Base-by-base conservation (phyloP, 345 rosid genomes). In the Salix viminalis region DNA sequence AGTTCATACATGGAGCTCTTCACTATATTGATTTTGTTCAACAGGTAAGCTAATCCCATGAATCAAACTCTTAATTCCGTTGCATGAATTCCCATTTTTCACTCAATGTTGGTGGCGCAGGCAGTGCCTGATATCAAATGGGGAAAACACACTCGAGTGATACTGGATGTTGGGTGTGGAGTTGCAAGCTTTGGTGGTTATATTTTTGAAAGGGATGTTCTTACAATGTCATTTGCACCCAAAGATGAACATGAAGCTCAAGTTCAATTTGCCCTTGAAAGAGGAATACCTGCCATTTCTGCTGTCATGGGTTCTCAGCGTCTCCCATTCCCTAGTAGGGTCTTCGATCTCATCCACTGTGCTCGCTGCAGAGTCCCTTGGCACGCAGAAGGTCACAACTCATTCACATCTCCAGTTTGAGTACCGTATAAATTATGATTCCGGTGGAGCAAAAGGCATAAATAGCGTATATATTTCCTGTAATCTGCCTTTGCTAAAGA, bases 191-290 rank as follows among this genome's bases (percentile, higher is more conserved):
- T 93, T 21, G 97, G 99, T 0, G 97, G 98, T 24, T 92, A 67
- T 77, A 90, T 93, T 7, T 93, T 96, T 54, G 97, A 93, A 11
- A 91, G 85, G 86, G 95, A 96, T 81, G 99, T 91, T 76, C 87
- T 93, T 21, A 81, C 97, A 37, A 92, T 96, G 97, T 96, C 98
- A 0, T 93, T 96, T 72, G 98, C 99, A 32, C 98, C 99, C 24
- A 96, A 96, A 72, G 98, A 96, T 79, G 98, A 96, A 79, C 98
- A 96, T 4, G 97, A 93, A 67, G 99, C 99, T 75, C 98, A 96
- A 69, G 97, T 96, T 50, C 99, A 96, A 77, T 91, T 96, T 78
- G 98, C 99, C 18, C 94, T 96, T 15, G 97, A 96, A 81, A 86
- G 99, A 79, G 97, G 94, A 80, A 93, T 96, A 65, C 99, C 99